These are phyloP conservation scores for Dicorynia guianensis DNA, from an alignment of 306 rosid genomes.

Conservation along the genomic window DNA sequence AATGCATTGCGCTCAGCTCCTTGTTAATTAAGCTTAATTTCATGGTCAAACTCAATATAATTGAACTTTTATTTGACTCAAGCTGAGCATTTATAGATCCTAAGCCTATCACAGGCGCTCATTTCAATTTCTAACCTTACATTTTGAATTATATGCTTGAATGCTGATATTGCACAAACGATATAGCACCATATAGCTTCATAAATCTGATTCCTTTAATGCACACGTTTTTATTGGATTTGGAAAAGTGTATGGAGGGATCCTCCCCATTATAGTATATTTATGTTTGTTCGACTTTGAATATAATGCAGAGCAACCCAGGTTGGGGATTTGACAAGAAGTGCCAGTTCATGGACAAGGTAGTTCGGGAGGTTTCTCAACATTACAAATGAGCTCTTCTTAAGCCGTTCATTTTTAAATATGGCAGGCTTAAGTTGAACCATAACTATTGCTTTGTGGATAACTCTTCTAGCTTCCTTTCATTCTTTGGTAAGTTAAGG, in stretches of 20 bases:
- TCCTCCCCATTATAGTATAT: neutral
- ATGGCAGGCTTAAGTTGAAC: slow-evolving; percentile 24
- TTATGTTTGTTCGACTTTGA: slow-evolving; percentile 39
- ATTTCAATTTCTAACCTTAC: too few relatives aligned
- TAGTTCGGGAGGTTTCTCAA: slow-evolving; percentile 70
- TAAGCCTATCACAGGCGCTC: too few relatives aligned
- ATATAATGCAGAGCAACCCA: slow-evolving; percentile 81
- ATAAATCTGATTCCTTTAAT: slow-evolving; percentile 4
- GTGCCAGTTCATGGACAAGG: slow-evolving; percentile 90
- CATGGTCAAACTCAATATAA: too few relatives aligned
- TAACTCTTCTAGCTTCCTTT: slow-evolving; percentile 10
- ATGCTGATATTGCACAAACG: slow-evolving; percentile 22
- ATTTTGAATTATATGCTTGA: slow-evolving; percentile 3
- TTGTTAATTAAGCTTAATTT: too few relatives aligned
- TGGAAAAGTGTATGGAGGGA: neutral
- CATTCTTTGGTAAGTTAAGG: neutral
- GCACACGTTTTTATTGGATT: neutral
- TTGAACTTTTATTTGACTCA: too few relatives aligned
- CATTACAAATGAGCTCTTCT: slow-evolving; percentile 57
- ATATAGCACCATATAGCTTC: neutral
- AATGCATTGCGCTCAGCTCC: too few relatives aligned
- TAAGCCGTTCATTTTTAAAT: slow-evolving; percentile 27
- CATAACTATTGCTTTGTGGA: slow-evolving; percentile 8
- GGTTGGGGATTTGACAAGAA: slow-evolving; percentile 94
- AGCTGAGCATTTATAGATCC: too few relatives aligned